Evolutionary conservation across 805 yeast species (phyloP).

Genomic region (Lachancea fermentati): DNA sequence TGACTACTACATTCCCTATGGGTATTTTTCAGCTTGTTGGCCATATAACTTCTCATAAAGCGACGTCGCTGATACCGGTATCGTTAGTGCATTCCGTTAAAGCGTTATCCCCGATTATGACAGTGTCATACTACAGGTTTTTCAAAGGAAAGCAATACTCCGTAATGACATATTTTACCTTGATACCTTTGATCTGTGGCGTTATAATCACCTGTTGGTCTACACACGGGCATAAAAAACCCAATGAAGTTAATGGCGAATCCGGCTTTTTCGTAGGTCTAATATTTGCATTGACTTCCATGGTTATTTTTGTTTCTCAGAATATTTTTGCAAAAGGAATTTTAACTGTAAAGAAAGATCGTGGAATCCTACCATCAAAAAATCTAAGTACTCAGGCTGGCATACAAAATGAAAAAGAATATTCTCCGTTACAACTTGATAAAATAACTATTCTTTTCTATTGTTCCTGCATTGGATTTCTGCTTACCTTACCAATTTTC

Average conservation of each 20-base stretch:
- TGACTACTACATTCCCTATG: conserved; percentile 81
- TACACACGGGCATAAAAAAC: conserved; percentile 7
- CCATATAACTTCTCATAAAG: conserved; percentile 84
- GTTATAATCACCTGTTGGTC: conserved; percentile 75
- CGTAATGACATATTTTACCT: conserved; percentile 64
- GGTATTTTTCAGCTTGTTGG: conserved; percentile 91
- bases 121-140: conserved; percentile 72
- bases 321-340: conserved; percentile 75
- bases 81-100: conserved; percentile 91
- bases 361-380: conserved; percentile 21
- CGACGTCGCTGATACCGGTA: conserved; percentile 91
- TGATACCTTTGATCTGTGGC: conserved; percentile 75
- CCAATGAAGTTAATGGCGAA: conserved; percentile 1
- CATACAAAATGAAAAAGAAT: conserved; percentile 22
- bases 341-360: conserved; percentile 42
- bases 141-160: conserved; percentile 55
- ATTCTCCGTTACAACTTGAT: conserved; percentile 42
- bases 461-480: conserved; percentile 66
- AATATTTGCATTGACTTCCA: conserved; percentile 37
- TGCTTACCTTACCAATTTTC: conserved; percentile 63
- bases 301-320: conserved; percentile 65
- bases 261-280: conserved; percentile 29
- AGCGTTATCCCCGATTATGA: conserved; percentile 83
- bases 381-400: conserved; percentile 13
- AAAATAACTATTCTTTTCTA: conserved; percentile 66